Conservation (phyloP, 345 rosid genomes). For the Microthlaspi erraticum region DNA sequence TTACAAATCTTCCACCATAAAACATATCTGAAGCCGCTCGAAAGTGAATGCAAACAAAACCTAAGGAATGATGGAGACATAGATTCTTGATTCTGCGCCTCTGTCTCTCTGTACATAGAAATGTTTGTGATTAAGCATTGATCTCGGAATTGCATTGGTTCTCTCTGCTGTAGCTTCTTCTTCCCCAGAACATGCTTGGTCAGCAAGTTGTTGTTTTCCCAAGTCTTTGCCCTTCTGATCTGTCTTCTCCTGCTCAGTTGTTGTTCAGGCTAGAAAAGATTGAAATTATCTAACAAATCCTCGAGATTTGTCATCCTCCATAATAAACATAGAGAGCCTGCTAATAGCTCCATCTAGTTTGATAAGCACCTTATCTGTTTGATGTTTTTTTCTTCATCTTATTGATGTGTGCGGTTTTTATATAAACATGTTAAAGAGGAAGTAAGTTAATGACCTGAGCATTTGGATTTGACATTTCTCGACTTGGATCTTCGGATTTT, state of each 20-base stretch:
- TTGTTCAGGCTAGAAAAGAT: constrained; percentile 48
- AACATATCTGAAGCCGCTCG: constrained; percentile 23
- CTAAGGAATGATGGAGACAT: constrained; percentile 31
- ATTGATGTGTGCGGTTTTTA: no score
- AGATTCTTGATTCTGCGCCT: background rate
- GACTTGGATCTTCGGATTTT: no score
- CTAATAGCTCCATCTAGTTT: no score
- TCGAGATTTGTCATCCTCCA: no score
- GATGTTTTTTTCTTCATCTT: no score
- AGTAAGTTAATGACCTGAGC: no score
- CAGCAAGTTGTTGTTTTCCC: constrained; percentile 85
- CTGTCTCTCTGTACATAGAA: constrained; percentile 35
- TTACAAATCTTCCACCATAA: constrained; percentile 44
- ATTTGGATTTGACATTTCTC: no score
- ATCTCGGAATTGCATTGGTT: constrained; percentile 97
- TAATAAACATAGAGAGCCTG: no score
- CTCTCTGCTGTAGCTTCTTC: constrained; percentile 99
- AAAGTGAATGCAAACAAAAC: constrained; percentile 26
- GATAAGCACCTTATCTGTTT: no score
- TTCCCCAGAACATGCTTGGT: constrained; percentile 98
- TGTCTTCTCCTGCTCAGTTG: constrained; percentile 64
- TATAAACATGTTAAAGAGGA: no score
- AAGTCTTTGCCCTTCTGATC: constrained; percentile 78
- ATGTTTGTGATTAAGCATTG: constrained; percentile 61
- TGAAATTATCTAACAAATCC: background rate